Evolutionary conservation across 1,284 basidiomycete genomes (phyloP), one percentile per base, ranked within the genome.

Genomic region (Spongiforma sp.): DNA sequence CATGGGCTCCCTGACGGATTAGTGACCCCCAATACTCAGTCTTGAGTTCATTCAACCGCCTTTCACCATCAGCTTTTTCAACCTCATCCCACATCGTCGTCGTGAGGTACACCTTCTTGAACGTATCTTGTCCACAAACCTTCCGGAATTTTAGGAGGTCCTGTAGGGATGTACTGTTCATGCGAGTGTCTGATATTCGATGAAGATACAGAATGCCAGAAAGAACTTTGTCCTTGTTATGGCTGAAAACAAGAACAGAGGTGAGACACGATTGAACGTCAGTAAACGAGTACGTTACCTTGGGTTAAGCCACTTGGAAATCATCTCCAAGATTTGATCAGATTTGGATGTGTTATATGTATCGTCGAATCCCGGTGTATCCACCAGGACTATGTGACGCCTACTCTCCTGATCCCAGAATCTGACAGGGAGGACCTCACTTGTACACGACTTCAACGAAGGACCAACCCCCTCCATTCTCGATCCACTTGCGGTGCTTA

Each of bases 81-180:
- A 52, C 50, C n/a, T 52, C 50, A 52, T 52, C 50, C 50, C 50
- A 52, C 50, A 52, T 52, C 14, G 50, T 52, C n/a, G 50, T 52
- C 19, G 30, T 52, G 30, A 52, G n/a, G 50, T 32, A 52, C 14
- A 52, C 50, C 28, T 52, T 52, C 19, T 12, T 21, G 11, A 52
- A 21, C 28, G 50, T 21, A 30, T 52, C 28, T 6, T 32, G 11
- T 52, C 50, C 50, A 30, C 50, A 52, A 30, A 52, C 19, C 1
- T 52, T 30, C 14, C 15, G 50, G 11, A 52, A 52, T 12, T 30
- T 30, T 32, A 10, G 19, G 50, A 52, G 50, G 19, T 52, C 32
- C 30, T n/a, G 19, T 30, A 52, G 15, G 4, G 50, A 12, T 11
- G 28, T 12, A 26, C 11, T 7, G 3, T 24, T 19, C 48, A 50